Percentiles rank a stretch among this genome's conserved stretches.
Evolutionary conservation across 129 eudicot species (phyloP).

Genomic region (carrot (Daucus carota)): DNA sequence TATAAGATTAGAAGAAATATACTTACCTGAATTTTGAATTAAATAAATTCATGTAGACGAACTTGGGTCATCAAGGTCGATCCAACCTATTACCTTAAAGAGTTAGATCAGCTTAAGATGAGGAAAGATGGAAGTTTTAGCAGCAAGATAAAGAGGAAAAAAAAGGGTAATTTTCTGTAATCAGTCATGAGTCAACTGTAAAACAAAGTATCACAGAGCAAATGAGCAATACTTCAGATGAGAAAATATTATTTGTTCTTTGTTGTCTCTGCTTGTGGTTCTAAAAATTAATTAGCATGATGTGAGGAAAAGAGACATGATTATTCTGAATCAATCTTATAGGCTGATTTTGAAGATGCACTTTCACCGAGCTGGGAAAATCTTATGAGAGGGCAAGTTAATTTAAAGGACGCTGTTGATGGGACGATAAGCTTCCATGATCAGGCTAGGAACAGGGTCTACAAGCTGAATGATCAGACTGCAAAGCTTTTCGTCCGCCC

Average conservation of each 20-base stretch:
- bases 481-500: conserved; percentile 95
- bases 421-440: conserved; percentile 77
- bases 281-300: not conserved
- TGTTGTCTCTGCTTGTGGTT: not conserved
- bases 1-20: not conserved
- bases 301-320: not conserved
- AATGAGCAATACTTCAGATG: not conserved
- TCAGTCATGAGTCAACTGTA: not conserved
- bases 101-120: not conserved
- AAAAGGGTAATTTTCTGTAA: not conserved
- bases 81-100: not conserved
- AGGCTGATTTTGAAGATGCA: conserved; percentile 98
- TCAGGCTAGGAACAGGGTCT: conserved; percentile 65
- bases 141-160: not conserved
- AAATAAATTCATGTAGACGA: not conserved
- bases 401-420: conserved; percentile 79
- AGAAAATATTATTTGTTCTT: not conserved
- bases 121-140: not conserved
- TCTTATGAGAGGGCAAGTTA: conserved; percentile 79
- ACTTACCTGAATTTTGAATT: not conserved
- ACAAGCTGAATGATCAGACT: conserved; percentile 64
- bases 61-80: not conserved
- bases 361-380: conserved; percentile 95
- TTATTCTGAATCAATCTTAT: not conserved
- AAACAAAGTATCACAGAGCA: not conserved